A percentile compares a stretch with the other conserved stretches of the same genome.
phyloP scores from a whole-genome alignment of 331 rosid species.

The Rosa hybrid region DNA sequence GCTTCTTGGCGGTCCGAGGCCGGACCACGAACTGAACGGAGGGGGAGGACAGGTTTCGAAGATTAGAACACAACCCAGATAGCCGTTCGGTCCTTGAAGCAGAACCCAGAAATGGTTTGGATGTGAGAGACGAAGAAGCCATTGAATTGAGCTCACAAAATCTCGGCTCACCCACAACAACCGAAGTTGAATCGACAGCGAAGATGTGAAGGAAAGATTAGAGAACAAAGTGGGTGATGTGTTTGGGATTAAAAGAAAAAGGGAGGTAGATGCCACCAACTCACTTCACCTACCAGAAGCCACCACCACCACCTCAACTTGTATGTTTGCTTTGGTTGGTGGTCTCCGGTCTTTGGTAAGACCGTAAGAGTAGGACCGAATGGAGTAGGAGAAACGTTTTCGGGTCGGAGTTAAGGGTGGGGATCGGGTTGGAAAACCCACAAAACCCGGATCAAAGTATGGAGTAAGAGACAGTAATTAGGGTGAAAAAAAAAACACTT shows the following conservation, averaged over 20 bases:
- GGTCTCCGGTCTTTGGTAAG: not conserved
- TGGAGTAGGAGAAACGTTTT: too few relatives aligned
- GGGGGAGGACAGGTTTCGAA: conserved; percentile 46
- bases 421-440: too few relatives aligned
- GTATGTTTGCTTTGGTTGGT: not conserved
- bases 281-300: conserved; percentile 20
- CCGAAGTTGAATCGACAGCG: not conserved
- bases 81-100: conserved; percentile 45
- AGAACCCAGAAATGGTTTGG: conserved; percentile 62
- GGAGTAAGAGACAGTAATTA: too few relatives aligned
- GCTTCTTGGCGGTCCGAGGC: conserved; percentile 47
- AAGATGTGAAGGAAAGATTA: not conserved
- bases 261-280: not conserved
- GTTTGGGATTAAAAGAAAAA: not conserved
- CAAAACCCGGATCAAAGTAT: too few relatives aligned
- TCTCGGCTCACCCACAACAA: not conserved
- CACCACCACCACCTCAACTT: not conserved
- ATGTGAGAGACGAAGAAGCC: conserved; percentile 64
- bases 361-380: not conserved
- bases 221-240: not conserved
- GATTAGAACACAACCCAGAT: conserved; percentile 48
- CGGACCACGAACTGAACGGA: conserved; percentile 51
- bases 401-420: too few relatives aligned
- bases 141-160: conserved; percentile 20
- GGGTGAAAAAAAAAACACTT: too few relatives aligned